These are phyloP conservation scores for Xylariaceae sp. DNA, from an alignment of 2,329 filamentous ascomycete genomes.

Conservation along the genomic window DNA sequence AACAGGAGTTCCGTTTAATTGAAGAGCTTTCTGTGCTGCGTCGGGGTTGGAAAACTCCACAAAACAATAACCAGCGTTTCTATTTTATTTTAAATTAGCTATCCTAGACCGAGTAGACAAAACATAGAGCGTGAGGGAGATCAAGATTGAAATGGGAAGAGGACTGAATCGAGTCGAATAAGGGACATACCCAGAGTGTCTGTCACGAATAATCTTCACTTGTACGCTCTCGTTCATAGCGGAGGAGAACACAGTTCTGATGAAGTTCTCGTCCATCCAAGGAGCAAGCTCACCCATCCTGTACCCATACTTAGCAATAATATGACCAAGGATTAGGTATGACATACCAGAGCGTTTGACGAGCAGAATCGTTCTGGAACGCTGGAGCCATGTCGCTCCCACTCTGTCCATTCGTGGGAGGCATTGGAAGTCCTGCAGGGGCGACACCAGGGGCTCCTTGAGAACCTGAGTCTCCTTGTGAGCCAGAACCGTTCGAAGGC, in stretches of 20 bases:
- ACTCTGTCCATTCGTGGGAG: slow-evolving; percentile 44
- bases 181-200: slow-evolving; percentile 83
- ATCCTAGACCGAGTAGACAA: no score
- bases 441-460: slow-evolving; percentile 41
- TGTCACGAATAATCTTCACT: slow-evolving; percentile 99
- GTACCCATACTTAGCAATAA: slow-evolving; percentile 17
- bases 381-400: slow-evolving; percentile 41
- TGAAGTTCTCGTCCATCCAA: slow-evolving; percentile 99
- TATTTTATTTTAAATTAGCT: no score
- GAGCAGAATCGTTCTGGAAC: slow-evolving; percentile 51
- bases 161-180: neutral
- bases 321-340: neutral
- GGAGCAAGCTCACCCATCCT: slow-evolving; percentile 99
- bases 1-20: slow-evolving; percentile 85
- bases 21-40: slow-evolving; percentile 89
- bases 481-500: slow-evolving; percentile 45
- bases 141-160: neutral
- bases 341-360: slow-evolving; percentile 63
- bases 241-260: slow-evolving; percentile 88
- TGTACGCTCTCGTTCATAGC: slow-evolving; percentile 93
- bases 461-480: slow-evolving; percentile 44
- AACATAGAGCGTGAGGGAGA: neutral
- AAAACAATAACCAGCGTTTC: slow-evolving; percentile 98
- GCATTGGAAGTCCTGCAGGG: slow-evolving; percentile 36
- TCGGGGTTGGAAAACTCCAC: slow-evolving; percentile 87